Conservation (phyloP, 768 basidiomycete species). For the Psilocybe azurescens region DNA sequence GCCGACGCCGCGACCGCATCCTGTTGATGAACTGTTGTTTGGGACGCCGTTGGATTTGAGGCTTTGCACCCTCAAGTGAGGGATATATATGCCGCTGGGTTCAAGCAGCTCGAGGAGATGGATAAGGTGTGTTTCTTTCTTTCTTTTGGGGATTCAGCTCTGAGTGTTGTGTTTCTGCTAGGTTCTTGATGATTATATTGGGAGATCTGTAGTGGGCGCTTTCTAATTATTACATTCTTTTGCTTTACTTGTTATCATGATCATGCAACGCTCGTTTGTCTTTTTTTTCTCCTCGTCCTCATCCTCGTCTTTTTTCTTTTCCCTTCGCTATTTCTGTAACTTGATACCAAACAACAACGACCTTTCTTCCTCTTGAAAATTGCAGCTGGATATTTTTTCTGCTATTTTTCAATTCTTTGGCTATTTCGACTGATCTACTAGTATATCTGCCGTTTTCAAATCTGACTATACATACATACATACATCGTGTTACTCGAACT, state of each 20-base stretch:
- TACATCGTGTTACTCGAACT: background rate
- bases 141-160: no score
- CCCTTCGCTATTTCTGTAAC: background rate
- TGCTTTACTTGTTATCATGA: background rate
- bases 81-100: slow-evolving; percentile 72
- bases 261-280: background rate
- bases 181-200: slow-evolving; percentile 37
- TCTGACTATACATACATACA: background rate
- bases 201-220: slow-evolving; percentile 33
- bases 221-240: slow-evolving; percentile 24
- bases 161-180: slow-evolving; percentile 12
- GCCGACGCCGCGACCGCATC: slow-evolving; percentile 48
- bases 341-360: background rate
- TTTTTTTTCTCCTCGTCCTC: background rate
- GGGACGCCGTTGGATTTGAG: slow-evolving; percentile 64
- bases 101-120: slow-evolving; percentile 79
- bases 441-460: background rate
- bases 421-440: no score
- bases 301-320: background rate
- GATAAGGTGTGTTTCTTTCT: slow-evolving; percentile 60
- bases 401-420: background rate
- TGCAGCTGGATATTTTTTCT: background rate
- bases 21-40: slow-evolving; percentile 78
- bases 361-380: background rate
- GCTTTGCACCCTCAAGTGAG: slow-evolving; percentile 72